Percentiles rank a stretch among this genome's conserved stretches.
Evolutionary conservation across 2,329 filamentous ascomycete genomes (phyloP).

Genomic region (Xylaria sp.): DNA sequence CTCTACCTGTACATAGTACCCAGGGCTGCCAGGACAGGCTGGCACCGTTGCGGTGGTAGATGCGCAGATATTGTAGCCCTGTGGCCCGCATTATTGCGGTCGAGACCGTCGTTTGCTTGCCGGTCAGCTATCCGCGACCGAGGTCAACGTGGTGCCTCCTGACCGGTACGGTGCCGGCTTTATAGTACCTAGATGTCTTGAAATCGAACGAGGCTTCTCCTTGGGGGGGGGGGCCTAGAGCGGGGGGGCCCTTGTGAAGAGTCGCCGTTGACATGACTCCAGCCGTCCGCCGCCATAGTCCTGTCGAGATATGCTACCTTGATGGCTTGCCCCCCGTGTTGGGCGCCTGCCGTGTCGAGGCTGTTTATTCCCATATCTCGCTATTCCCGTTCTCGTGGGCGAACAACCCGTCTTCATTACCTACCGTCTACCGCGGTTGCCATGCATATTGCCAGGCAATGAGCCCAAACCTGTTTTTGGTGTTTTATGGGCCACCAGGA

Average conservation of each 20-base stretch:
- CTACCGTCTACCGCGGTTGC: neutral
- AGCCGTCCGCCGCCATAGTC: neutral
- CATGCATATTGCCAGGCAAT: neutral
- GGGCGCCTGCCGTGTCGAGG: neutral
- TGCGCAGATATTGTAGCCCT: neutral
- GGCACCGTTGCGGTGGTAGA: neutral
- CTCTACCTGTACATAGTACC: neutral
- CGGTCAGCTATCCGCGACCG: neutral
- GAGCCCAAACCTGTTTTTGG: neutral
- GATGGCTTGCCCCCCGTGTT: neutral
- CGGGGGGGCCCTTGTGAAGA: neutral
- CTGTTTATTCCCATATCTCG: too few species aligned
- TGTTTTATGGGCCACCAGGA: too few species aligned
- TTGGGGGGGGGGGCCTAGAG: too few species aligned
- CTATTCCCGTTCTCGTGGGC: neutral
- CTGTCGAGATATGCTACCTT: neutral
- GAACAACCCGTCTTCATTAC: neutral
- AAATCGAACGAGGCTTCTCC: neutral
- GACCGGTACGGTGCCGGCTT: too few species aligned
- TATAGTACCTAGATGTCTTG: neutral
- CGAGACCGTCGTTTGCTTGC: neutral
- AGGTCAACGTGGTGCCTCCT: too few species aligned
- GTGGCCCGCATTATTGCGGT: neutral
- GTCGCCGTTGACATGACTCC: neutral
- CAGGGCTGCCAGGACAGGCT: too few species aligned